phyloP scores from a whole-genome alignment of 2,329 filamentous ascomycete species.

The Pyrenophora teres region DNA sequence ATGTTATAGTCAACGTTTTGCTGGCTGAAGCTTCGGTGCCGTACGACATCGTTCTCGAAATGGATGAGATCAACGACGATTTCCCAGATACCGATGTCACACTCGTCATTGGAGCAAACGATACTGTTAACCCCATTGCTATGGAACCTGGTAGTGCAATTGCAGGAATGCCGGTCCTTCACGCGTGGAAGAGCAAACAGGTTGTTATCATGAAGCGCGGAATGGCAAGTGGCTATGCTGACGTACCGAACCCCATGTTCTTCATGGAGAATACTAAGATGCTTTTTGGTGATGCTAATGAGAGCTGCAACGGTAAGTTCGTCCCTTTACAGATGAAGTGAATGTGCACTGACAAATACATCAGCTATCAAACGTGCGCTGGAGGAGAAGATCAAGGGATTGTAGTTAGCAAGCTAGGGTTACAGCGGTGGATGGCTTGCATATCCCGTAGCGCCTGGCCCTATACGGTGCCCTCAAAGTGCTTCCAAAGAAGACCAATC shows the following conservation, averaged over 20 bases:
- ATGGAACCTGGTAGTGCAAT: conserved; percentile 82
- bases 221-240: conserved; percentile 86
- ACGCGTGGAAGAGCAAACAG: conserved; percentile 93
- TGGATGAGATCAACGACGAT: conserved; percentile 96
- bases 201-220: conserved; percentile 93
- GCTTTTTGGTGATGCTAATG: conserved; percentile 89
- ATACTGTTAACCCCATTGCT: conserved; percentile 90
- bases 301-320: conserved; percentile 70
- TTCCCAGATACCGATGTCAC: conserved; percentile 85
- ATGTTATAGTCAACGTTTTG: conserved; percentile 66
- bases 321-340: neutral
- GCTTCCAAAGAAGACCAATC: too few relatives aligned
- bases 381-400: conserved; percentile 41
- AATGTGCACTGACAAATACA: conserved; percentile 17
- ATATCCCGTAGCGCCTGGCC: too few relatives aligned
- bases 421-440: too few relatives aligned
- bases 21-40: conserved; percentile 86
- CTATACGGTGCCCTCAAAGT: too few relatives aligned
- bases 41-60: conserved; percentile 90
- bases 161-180: conserved; percentile 88
- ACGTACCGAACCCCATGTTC: conserved; percentile 93
- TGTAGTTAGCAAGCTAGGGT: conserved; percentile 15
- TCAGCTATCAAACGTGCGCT: conserved; percentile 45
- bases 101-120: conserved; percentile 88
- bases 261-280: conserved; percentile 88